Base-by-base conservation (phyloP, 176 grass and related monocot species). In the Bromus sterilis region DNA sequence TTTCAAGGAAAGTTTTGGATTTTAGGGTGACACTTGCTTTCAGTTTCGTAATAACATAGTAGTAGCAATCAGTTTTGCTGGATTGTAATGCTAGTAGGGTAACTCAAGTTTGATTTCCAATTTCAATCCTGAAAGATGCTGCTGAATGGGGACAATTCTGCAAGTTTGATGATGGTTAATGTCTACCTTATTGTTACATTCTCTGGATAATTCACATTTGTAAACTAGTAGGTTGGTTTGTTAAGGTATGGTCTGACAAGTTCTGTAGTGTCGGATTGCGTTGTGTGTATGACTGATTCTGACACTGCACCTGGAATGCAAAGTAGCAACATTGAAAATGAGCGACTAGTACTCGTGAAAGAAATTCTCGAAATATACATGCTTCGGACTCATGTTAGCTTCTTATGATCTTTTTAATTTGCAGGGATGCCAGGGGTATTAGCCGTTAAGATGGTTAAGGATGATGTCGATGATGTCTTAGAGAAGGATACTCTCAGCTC, bases 371-470 rank as follows among this genome's bases (percentile, higher is more conserved):
- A 20, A 49, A 2, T 20, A 25, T 32, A 26, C 25, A 62, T 82
- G 78, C 28, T 32, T 87, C 34, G 28, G 29, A 63, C 58, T 74
- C 11, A 64, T 88, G 11, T 25, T 55, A 64, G 26, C 26, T 79
- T 6, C 70, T 66, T 84, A 72, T 73, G 0, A 26, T 77, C 51
- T 78, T 64, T 33, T 43, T 4, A 70, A 66, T 71, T 46, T 89
- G 39, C 77, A 93, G 93, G 66, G 63, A 82, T 93, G 29, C 90
- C 67, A 3, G 77, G 88, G 24, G 93, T 98, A 57, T 75, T 95
- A 70, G 78, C 77, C 58, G 93, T 91, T 81, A 84, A 21, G 16
- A 89, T 64, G 36, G 90, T 91, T 91, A 56, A 51, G 6, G 66
- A 16, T 85, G 85, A 84, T 64, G 66, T 30, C 89, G 66, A 16